Evolutionary conservation across 306 rosid species (phyloP), one percentile per base, ranked within the genome.

Genomic region (Sicyos edulis): DNA sequence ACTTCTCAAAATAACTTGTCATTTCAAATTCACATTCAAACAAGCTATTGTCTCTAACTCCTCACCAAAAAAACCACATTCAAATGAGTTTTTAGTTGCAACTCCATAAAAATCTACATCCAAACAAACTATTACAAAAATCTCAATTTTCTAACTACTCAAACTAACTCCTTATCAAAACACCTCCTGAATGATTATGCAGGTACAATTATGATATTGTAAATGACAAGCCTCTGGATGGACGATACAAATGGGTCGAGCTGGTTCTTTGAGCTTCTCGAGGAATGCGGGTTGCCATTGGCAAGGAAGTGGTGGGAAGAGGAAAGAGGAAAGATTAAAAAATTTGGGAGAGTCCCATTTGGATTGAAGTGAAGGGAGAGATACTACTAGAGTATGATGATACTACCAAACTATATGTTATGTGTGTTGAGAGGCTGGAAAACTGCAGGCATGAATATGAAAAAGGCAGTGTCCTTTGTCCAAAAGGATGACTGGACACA

Each of bases 141-240:
- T 26, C 32, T 26, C 32, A 26, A 26, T 26, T 26, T 26, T 26
- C 32, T 26, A 26, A 26, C 32, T 26, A 26, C 3, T 26, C 32
- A 26, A 26, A 26, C 32, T 26, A 26, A 26, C 32, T 1, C 32
- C 32, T 26, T 3, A 3, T 26, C n/a, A n/a, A n/a, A n/a, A n/a
- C n/a, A n/a, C n/a, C n/a, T n/a, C n/a, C n/a, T n/a, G 37, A 57
- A 60, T 53, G 78, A 77, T 76, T 59, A 5, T 64, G 75, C 88
- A 92, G 98, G 88, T 92, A 92, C 82, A 92, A 92, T 85, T 92
- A 88, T 34, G 96, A 92, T 75, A 45, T 90, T 58, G 81, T 78
- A 76, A 85, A 77, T 54, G 98, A 90, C 24, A 76, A 74, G 44
- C 98, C 96, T 47, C 83, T 88, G 52, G 80, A 89, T 2, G 98